A percentile compares a stretch with the other conserved stretches of the same genome.
Evolutionary conservation across 306 rosid genomes (phyloP).

Genomic region (Quillaja saponaria): DNA sequence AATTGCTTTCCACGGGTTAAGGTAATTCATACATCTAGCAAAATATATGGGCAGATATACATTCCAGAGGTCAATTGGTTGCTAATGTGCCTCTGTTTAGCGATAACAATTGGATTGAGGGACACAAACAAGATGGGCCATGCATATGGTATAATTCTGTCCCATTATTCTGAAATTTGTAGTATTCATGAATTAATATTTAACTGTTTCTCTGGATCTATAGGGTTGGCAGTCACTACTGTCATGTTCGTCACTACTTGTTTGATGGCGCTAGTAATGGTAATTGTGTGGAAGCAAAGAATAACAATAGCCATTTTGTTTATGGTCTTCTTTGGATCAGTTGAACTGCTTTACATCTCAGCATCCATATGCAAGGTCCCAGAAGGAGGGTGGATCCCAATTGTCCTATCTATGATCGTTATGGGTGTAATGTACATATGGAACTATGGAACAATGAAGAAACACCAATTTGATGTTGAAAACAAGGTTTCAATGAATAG

Average conservation of each 20-base stretch:
- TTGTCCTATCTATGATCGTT: conserved; percentile 43
- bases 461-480: conserved; percentile 64
- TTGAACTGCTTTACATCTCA: conserved; percentile 62
- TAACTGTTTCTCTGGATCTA: conserved; percentile 37
- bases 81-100: conserved; percentile 69
- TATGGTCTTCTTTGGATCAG: conserved; percentile 57
- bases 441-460: conserved; percentile 73
- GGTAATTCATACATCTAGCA: conserved; percentile 60
- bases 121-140: conserved; percentile 68
- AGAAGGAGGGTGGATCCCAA: conserved; percentile 69
- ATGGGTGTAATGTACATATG: conserved; percentile 59
- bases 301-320: conserved; percentile 43
- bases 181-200: conserved; percentile 12
- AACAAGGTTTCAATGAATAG: conserved; percentile 62
- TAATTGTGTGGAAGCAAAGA: conserved; percentile 65
- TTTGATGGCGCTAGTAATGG: conserved; percentile 66
- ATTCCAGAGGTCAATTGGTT: conserved; percentile 81
- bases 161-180: conserved; percentile 1
- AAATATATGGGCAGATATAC: conserved; percentile 72
- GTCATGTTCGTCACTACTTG: conserved; percentile 78
- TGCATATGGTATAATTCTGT: conserved; percentile 60
- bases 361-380: conserved; percentile 59
- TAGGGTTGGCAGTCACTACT: conserved; percentile 63
- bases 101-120: conserved; percentile 62
- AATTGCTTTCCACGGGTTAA: conserved; percentile 69